Base-by-base conservation (phyloP, 176 grass and related monocot species). In the Rhynchospora breviuscula region DNA sequence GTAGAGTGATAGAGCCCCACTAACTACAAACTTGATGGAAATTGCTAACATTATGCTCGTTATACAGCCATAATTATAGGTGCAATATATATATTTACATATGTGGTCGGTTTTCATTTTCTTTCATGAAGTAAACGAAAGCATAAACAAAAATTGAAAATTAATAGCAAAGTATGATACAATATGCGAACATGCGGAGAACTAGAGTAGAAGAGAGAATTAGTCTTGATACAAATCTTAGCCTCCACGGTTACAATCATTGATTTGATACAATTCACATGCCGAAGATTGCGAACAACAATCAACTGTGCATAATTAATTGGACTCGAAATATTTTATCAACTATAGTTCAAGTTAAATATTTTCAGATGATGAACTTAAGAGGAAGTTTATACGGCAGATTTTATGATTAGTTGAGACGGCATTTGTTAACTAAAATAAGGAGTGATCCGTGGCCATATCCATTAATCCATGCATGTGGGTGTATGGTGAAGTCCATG, bases 181-280 rank as follows among this genome's bases (percentile, higher is more conserved):
- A 3, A 14, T 29, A 67, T 67, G 13, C 31, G 35, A 58, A 40
- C 64, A 40, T 67, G 64, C 4, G 29, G 40, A 67, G 19, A 35
- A 40, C 31, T 67, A 67, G 17, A 15, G 60, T 10, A 17, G 13
- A 67, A 40, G 26, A 40, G 13, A 40, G 11, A 67, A 40, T 63
- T 63, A 8, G 2, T 64, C 25, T 13, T 64, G 62, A 31, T 31
- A 64, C 10, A 29, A 4, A 3, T 10, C 8, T 64, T 64, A 64
- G 31, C 62, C 25, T 13, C 23, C 22, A 31, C 8, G 23, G 62
- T 12, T 21, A 12, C 29, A 64, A 64, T 64, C 11, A 64, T 63
- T 64, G 62, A 64, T 64, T 64, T 64, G 62, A 64, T 64, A 64
- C 62, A 64, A 64, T 10, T 25, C 62, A 64, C 22, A 64, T 64